Evolutionary conservation across 345 rosid genomes (phyloP), one percentile per base, ranked within the genome.

Genomic region (Eucalyptus tenuipes): DNA sequence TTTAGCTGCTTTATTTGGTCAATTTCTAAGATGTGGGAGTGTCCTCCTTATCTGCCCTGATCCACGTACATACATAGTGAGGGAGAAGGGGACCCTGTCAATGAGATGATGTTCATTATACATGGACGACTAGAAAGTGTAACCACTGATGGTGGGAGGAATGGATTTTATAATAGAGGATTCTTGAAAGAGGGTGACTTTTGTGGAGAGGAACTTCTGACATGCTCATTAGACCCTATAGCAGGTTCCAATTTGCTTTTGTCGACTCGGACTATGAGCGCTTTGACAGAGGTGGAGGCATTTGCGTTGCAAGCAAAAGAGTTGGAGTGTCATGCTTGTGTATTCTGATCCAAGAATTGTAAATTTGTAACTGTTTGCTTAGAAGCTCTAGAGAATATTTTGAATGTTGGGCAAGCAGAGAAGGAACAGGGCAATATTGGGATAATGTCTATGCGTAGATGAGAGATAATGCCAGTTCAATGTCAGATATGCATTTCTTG

Each of bases 51-150:
- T 42, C 2, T 42, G 44, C 44, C 44, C 44, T 7, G 8, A 42
- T 42, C 44, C 44, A 57, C 86, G 91, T 8, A 97, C 98, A 10
- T 94, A 92, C 89, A 92, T 97, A 8, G 97, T 96, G 49, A 92
- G 98, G 33, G 98, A 97, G 98, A 97, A 94, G 99, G 95, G 33
- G 99, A 97, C 49, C 99, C 99, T 2, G 99, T 97, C 5, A 93
- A 95, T 85, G 97, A 96, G 90, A 97, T 97, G 99, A 94, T 97
- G 14, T 97, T 96, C 91, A 95, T 97, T 37, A 97, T 97, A 22
- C 93, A 96, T 5, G 99, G 98, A 20, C 91, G 95, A 68, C 92
- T 96, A 31, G 99, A 96, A 88, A 97, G 99, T 88, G 96, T 96
- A 59, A 96, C 99, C 1, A 96, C 99, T 40, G 99, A 97, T 90